These are phyloP conservation scores for Epichloe glyceriae DNA, from an alignment of 2,329 filamentous ascomycete genomes.

Conservation along the genomic window DNA sequence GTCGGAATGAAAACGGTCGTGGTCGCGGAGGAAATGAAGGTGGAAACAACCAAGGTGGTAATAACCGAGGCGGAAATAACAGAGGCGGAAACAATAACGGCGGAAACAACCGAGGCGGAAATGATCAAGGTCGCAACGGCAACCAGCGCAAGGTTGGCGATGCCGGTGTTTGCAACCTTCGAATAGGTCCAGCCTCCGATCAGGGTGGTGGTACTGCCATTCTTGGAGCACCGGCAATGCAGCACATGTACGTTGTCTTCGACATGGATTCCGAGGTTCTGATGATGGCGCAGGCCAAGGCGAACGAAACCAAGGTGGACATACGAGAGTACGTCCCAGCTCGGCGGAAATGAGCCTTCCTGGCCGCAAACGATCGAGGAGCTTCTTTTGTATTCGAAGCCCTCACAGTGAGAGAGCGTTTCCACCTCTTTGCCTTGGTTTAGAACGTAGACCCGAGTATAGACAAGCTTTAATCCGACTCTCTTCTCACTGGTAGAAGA, in stretches of 20 bases:
- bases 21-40: neutral
- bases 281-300: slow-evolving; percentile 2
- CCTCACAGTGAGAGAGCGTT: too few species aligned
- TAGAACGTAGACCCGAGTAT: too few species aligned
- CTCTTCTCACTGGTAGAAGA: too few species aligned
- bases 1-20: neutral
- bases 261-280: neutral
- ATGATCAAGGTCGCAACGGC: neutral
- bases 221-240: slow-evolving; percentile 1
- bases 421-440: too few species aligned
- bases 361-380: too few species aligned
- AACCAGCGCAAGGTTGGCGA: neutral
- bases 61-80: neutral
- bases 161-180: neutral
- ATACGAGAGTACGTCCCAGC: neutral
- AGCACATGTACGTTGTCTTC: slow-evolving; percentile 2
- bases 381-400: too few species aligned
- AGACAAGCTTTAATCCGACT: too few species aligned
- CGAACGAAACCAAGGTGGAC: neutral
- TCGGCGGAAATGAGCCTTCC: too few species aligned
- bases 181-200: neutral
- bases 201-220: neutral
- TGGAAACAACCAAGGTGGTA: neutral
- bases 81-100: too few species aligned
- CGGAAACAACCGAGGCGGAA: fast-evolving